Base-by-base conservation (phyloP, 164 flowering plant genomes). In the Magnolia kwangsiensis region DNA sequence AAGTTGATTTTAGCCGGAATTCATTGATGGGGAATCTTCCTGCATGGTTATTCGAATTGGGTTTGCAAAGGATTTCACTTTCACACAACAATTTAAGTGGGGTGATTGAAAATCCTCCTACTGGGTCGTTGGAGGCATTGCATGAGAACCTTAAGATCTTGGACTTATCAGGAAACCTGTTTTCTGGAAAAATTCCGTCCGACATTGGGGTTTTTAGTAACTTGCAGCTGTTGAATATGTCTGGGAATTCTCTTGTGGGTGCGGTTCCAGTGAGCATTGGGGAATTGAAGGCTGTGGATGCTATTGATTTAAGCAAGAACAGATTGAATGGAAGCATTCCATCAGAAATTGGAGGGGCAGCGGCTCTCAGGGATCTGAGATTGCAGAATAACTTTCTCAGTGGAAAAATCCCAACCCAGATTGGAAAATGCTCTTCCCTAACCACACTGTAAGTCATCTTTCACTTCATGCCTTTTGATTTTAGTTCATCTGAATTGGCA, bases 251-350 rank as follows among this genome's bases (percentile, higher is more conserved):
- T 77, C 83, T 96, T 1, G 37, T 37, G 14, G 96, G 98, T 74
- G 67, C 78, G 69, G 82, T 96, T 79, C 99, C 98, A 3, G 78
- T 61, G 21, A 83, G 87, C 74, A 69, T 96, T 61, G 98, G 97
- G 69, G 84, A 86, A 13, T 75, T 96, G 81, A 91, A 87, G 81
- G 75, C 78, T 23, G 73, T 88, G 64, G 65, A n/a, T 72, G 85
- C 83, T 79, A 83, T 96, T 75, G 98, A 94, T 85, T 80, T 92
- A 77, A 91, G 97, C 81, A 68, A 77, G 69, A 96, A 96, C 80
- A 74, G 31, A 78, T 87, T 96, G 1, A 85, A 83, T 80, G 98
- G 94, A 69, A 89, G 86, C 81, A 90, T 96, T 76, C 99, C 97
- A 29, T 61, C 69, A 51, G 91, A 88, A 75, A 88, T 93, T 51